These are phyloP conservation scores for Xylariales sp. DNA, from an alignment of 2,329 filamentous ascomycete species.

Conservation along the genomic window DNA sequence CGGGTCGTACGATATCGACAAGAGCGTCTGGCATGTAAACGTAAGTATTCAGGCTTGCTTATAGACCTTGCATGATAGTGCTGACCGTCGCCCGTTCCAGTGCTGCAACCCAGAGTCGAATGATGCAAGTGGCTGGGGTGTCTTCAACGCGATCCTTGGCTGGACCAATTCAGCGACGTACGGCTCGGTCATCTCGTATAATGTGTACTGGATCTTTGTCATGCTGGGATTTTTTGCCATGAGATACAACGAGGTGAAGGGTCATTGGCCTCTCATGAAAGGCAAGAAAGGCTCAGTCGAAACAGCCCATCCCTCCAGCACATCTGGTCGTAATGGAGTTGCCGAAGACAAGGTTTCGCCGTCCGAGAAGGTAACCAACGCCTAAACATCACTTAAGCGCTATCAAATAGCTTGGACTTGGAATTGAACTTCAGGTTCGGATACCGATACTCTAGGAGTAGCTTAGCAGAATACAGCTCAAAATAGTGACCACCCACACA, in stretches of 20 bases:
- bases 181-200: constrained; percentile 82
- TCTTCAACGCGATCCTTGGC: constrained; percentile 81
- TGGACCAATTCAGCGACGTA: constrained; percentile 89
- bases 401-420: too few relatives aligned
- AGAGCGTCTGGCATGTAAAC: constrained; percentile 80
- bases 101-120: constrained; percentile 73
- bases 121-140: constrained; percentile 75
- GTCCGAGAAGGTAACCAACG: too few relatives aligned
- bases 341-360: too few relatives aligned
- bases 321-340: too few relatives aligned
- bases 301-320: neutral
- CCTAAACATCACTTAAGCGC: too few relatives aligned
- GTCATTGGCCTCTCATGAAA: constrained; percentile 40
- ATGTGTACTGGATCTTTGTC: constrained; percentile 76
- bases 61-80: constrained; percentile 8
- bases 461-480: too few relatives aligned
- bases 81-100: constrained; percentile 33
- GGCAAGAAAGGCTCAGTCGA: constrained; percentile 13
- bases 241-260: constrained; percentile 60
- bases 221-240: constrained; percentile 61
- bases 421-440: too few relatives aligned
- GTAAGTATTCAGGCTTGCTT: constrained; percentile 43
- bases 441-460: too few relatives aligned
- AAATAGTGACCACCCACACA: too few relatives aligned
- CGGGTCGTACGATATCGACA: constrained; percentile 73